These are phyloP conservation scores for Celoporthe dispersa DNA, from an alignment of 2,329 filamentous ascomycete species.

Conservation along the genomic window DNA sequence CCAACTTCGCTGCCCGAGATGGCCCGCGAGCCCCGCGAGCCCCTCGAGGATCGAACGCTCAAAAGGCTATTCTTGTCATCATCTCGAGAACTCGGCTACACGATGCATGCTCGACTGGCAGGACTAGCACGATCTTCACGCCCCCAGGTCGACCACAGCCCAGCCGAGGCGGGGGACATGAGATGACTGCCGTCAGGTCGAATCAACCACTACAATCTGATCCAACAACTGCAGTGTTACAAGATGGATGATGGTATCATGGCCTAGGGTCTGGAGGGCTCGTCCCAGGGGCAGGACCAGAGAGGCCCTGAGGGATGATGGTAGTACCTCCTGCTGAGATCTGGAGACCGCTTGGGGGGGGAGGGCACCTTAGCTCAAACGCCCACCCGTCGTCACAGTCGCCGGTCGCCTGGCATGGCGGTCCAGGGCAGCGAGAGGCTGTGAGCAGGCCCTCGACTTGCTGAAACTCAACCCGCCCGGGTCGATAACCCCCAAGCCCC, in stretches of 20 bases:
- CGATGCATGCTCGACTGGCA: neutral
- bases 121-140: neutral
- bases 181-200: neutral
- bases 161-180: neutral
- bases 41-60: neutral
- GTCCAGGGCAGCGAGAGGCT: constrained; percentile 5
- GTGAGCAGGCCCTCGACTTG: constrained; percentile 18
- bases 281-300: neutral
- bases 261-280: neutral
- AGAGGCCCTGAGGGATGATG: neutral
- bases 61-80: neutral
- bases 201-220: too few relatives aligned
- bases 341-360: neutral
- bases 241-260: neutral
- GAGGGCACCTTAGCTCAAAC: constrained; percentile 1
- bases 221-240: constrained; percentile 4
- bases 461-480: constrained; percentile 25
- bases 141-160: neutral
- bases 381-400: neutral
- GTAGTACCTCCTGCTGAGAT: neutral
- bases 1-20: constrained; percentile 26
- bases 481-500: constrained; percentile 10
- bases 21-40: constrained; percentile 9
- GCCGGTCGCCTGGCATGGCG: neutral
- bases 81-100: neutral